phyloP scores from a whole-genome alignment of 768 basidiomycete species.

The Mycena galericulata region DNA sequence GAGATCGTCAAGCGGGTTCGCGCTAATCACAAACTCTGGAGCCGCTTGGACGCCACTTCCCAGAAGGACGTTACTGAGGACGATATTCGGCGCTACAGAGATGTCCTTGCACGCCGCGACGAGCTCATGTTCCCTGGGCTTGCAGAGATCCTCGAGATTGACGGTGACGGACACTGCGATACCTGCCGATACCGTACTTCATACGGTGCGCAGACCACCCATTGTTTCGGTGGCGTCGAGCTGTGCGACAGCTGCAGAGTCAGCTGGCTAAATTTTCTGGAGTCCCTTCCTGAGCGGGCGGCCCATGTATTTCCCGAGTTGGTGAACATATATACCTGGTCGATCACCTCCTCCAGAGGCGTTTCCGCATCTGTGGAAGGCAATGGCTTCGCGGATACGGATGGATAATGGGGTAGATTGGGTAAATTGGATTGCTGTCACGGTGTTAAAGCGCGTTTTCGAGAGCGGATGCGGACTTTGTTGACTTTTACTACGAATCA shows the following conservation, averaged over 20 bases:
- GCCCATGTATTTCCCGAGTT: neutral
- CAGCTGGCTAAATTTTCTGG: neutral
- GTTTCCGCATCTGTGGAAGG: no score
- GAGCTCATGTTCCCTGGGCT: neutral
- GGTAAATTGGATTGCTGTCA: no score
- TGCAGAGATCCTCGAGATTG: neutral
- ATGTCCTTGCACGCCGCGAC: neutral
- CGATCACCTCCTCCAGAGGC: no score
- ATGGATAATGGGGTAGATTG: no score
- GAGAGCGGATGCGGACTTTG: no score
- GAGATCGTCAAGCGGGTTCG: neutral
- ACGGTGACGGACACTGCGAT: neutral
- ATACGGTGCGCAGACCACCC: neutral
- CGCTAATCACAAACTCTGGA: neutral
- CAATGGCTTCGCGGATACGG: no score
- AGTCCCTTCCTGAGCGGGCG: neutral
- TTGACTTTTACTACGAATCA: no score
- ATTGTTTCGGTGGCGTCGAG: neutral
- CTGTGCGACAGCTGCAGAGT: neutral
- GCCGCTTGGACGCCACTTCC: neutral
- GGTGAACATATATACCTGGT: neutral
- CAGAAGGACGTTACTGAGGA: neutral
- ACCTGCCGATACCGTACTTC: neutral
- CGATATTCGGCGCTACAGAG: neutral
- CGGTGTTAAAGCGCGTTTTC: no score